Conservation (phyloP, 2,329 filamentous ascomycete species). For the Ambrosiella beaveri region DNA sequence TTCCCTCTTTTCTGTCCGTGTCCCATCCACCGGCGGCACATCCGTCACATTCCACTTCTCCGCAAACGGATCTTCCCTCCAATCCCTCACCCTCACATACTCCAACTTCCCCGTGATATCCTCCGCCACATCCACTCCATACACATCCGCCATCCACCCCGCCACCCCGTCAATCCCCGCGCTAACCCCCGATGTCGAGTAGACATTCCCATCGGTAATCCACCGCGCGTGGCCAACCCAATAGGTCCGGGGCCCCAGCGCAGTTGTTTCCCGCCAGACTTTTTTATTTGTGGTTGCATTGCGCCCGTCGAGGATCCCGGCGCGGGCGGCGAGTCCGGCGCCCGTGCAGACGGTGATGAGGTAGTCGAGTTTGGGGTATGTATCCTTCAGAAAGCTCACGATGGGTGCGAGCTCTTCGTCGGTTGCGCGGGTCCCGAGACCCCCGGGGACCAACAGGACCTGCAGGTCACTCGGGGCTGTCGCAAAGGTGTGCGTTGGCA, state of each 20-base stretch:
- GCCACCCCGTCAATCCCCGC: slow-evolving; percentile 4
- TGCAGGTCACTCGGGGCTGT: slow-evolving; percentile 35
- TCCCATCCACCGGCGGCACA: background rate
- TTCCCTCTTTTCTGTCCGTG: background rate
- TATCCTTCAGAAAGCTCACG: slow-evolving; percentile 24
- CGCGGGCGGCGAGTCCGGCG: slow-evolving; percentile 35
- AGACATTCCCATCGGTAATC: slow-evolving; percentile 48
- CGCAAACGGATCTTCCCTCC: background rate
- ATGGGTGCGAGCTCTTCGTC: slow-evolving; percentile 20
- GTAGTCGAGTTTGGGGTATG: slow-evolving; percentile 33
- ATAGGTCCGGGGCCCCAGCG: slow-evolving; percentile 31
- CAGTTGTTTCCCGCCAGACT: slow-evolving; percentile 31
- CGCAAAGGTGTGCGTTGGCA: slow-evolving; percentile 34
- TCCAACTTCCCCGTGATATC: slow-evolving; percentile 1
- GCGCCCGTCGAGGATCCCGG: slow-evolving; percentile 42
- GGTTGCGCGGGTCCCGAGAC: slow-evolving; percentile 28
- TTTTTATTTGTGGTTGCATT: slow-evolving; percentile 51
- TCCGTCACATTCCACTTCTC: slow-evolving; percentile 1
- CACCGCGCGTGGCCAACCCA: slow-evolving; percentile 48
- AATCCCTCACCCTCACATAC: background rate
- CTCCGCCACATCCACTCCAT: background rate
- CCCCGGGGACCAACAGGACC: slow-evolving; percentile 50
- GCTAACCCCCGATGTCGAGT: slow-evolving; percentile 42
- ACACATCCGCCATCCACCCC: background rate
- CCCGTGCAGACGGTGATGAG: slow-evolving; percentile 53